phyloP scores from a whole-genome alignment of 129 eudicot genomes.

The Lonicera japonica region DNA sequence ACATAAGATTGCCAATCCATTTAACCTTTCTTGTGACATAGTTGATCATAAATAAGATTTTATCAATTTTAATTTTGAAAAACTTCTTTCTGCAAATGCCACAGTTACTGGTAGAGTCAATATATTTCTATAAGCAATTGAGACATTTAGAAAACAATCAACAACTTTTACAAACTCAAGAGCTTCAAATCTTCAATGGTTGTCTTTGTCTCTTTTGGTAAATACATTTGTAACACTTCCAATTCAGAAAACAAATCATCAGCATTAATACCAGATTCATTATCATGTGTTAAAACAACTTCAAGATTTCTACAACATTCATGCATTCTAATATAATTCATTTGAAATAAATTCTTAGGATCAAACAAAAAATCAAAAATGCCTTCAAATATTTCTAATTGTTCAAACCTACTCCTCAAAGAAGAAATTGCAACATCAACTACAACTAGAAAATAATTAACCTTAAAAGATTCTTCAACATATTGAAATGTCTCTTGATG shows the following conservation, averaged over 20 bases:
- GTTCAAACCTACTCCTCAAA: not conserved
- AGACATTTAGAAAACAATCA: conserved; percentile 1
- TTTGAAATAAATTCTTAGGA: not conserved
- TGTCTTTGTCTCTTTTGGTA: not conserved
- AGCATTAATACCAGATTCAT: not conserved
- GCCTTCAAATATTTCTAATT: not conserved
- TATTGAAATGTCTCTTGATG: not conserved
- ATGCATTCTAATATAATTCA: not conserved
- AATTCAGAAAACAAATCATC: conserved; percentile 10
- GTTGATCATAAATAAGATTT: too few species aligned
- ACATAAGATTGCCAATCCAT: too few species aligned
- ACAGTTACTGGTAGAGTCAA: too few species aligned
- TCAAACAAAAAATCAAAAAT: not conserved
- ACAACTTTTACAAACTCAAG: not conserved
- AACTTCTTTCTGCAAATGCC: too few species aligned
- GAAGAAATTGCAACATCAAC: not conserved
- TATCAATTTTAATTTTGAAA: too few species aligned
- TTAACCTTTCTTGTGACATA: too few species aligned
- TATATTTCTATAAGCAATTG: conserved; percentile 1
- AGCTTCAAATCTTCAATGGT: not conserved
- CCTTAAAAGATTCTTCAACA: conserved; percentile 1
- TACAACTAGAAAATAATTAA: conserved; percentile 7
- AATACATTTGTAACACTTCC: not conserved
- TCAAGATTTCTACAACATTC: not conserved
- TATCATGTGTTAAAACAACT: not conserved